These are phyloP conservation scores for Starmerella asiatica DNA, from an alignment of 805 yeast species.

Conservation along the genomic window DNA sequence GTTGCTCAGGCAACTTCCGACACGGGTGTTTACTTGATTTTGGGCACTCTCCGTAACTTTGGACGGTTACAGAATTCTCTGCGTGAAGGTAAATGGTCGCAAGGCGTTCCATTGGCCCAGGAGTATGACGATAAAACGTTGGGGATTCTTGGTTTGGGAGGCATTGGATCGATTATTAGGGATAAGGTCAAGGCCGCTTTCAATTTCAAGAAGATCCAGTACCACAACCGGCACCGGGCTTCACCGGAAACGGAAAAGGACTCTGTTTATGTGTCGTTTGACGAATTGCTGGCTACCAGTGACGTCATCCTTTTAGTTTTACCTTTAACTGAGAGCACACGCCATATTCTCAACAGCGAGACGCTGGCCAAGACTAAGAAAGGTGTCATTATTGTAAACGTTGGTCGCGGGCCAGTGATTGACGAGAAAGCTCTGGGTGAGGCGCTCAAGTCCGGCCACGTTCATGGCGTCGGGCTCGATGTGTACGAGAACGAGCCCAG, in stretches of 20 bases:
- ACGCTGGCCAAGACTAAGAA: conserved; percentile 38
- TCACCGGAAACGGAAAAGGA: conserved; percentile 36
- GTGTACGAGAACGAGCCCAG: conserved; percentile 51
- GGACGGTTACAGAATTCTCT: conserved; percentile 32
- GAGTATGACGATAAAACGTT: conserved; percentile 40
- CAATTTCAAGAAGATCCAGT: conserved; percentile 38
- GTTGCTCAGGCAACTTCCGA: conserved; percentile 48
- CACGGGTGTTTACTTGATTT: conserved; percentile 37
- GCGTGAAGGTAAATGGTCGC: conserved; percentile 36
- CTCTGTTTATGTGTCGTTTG: conserved; percentile 34
- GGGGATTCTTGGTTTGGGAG: conserved; percentile 53
- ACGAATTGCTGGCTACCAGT: conserved; percentile 34
- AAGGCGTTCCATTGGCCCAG: conserved; percentile 33
- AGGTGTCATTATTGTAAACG: conserved; percentile 42
- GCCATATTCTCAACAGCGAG: conserved; percentile 36
- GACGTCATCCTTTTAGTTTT: conserved; percentile 40
- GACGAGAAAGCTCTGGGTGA: conserved; percentile 40
- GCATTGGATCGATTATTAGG: conserved; percentile 45
- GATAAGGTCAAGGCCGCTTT: conserved; percentile 36
- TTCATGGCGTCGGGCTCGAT: conserved; percentile 43
- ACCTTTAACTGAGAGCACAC: conserved; percentile 42
- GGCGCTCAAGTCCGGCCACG: conserved; percentile 37
- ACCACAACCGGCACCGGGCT: conserved; percentile 40
- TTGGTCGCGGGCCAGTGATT: conserved; percentile 49
- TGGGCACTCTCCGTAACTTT: conserved; percentile 41